Base-by-base conservation (phyloP, 2,329 filamentous ascomycete species). In the Thelonectria blattea region DNA sequence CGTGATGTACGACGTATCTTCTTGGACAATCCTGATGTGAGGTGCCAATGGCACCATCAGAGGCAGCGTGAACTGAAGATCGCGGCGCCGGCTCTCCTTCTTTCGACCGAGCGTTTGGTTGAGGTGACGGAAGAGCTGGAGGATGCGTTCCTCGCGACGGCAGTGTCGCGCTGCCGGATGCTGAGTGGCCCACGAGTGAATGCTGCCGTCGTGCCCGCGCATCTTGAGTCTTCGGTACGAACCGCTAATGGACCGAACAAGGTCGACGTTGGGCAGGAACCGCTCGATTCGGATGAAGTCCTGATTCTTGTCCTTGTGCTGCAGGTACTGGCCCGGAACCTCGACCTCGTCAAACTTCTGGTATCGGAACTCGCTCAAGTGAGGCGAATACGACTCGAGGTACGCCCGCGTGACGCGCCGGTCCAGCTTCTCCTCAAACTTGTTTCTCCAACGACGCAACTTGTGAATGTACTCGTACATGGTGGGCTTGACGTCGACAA, bases 381-480 rank as follows among this genome's bases (percentile, higher is more conserved):
- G 91, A 49, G 92, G 91, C 47, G 93, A 97, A 74, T 91, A 96
- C 27, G 84, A 84, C 75, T 99, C 95, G 10, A 99, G 83, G 51
- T 90, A 89, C 52, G 90, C 86, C 43, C 84, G 87, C 24, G 88
- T 85, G 41, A 88, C 83, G 52, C 95, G 87, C 18, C 93, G 90
- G 74, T 99, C 95, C 50, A 99, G 87, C 76, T 96, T 96, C 80
- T 98, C 93, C 75, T 98, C 95, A 69, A 99, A 97, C 74, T 97
- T 95, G 78, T 97, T 95, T 54, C 96, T 88, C 95, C 95, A 99
- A 68, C 89, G 91, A 47, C 95, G 90, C 53, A 99, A 82, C 76
- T 97, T 98, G 76, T 97, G 92, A 63, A 99, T 98, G 80, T 99
- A 99, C 75, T 97, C 93, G 73, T 91, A 91, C 93, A 99, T 97